Base-by-base conservation (phyloP, 2,329 filamentous ascomycete species). In the Fonsecaea nubica region DNA sequence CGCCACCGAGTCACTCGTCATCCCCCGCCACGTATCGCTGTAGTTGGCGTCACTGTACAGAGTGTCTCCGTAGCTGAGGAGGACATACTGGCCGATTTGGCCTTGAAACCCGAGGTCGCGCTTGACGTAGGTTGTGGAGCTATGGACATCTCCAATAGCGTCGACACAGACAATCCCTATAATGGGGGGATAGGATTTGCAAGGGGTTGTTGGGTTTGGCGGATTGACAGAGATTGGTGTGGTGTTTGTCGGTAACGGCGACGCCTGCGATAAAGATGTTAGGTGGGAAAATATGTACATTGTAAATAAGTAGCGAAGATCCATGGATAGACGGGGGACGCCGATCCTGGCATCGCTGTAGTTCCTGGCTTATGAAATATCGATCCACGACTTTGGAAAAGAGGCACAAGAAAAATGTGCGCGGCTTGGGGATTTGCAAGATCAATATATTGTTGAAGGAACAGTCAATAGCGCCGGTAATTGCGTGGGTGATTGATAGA, bases 31-130 rank as follows among this genome's bases (percentile, higher is more conserved):
- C 10, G 45, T 65, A 57, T 73, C 71, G 35, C 60, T 70, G 61
- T 71, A 66, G 36, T 67, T 62, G 21, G 61, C 55, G 59, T 73
- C 72, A 36, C 63, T 69, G 61, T 68, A 74, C 32, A 74, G 15
- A 1, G 72, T 74, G 62, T 74, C 72, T 18, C 72, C 72, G 56
- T 74, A 74, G 40, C 63, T 72, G 21, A 74, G 68, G 13, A 72
- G 56, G 18, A 73, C 56, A 52, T 69, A 64, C 2, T 62, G 15
- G 18, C 72, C 72, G 10, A 74, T 25, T 48, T 69, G 70, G 8
- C 72, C 72, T 55, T 69, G 66, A 48, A 74, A 74, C 3, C 72
- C 72, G 3, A 73, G 63, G 57, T 74, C 72, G 33, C 72, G 69
- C 50, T 72, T 73, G 50, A 74, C 69, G 52, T 71, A 70, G 7